Evolutionary conservation across 179 eudicot genomes (phyloP).

Genomic region (Pouteria campechiana): DNA sequence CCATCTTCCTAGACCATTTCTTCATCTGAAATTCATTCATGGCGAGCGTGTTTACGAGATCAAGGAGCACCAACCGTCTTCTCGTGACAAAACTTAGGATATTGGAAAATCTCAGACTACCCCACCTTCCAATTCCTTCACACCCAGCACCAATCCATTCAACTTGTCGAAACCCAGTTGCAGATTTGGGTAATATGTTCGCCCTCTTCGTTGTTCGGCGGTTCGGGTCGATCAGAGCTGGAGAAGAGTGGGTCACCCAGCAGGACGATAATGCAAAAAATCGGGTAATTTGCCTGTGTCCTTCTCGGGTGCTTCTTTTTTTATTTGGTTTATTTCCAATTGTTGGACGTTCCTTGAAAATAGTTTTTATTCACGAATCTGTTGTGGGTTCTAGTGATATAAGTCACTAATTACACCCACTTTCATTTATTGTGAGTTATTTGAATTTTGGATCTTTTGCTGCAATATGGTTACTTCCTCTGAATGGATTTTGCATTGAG

Average conservation of each 20-base stretch:
- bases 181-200: constrained; percentile 1
- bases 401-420: too few species aligned
- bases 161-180: constrained; percentile 5
- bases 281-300: constrained; percentile 9
- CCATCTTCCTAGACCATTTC: too few species aligned
- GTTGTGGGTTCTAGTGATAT: too few species aligned
- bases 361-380: too few species aligned
- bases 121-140: background rate
- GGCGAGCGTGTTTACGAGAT: constrained; percentile 6
- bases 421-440: background rate
- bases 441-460: background rate
- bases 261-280: constrained; percentile 3
- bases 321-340: background rate
- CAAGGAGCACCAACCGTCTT: background rate
- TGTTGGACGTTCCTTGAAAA: background rate
- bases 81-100: background rate
- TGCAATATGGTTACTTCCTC: background rate
- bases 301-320: background rate
- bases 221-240: constrained; percentile 28
- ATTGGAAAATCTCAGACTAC: background rate
- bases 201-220: constrained; percentile 19
- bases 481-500: too few species aligned
- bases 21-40: too few species aligned
- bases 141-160: background rate
- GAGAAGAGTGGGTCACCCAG: constrained; percentile 8